Evolutionary conservation across 2,329 filamentous ascomycete species (phyloP), one percentile per base, ranked within the genome.

Genomic region (Fusarium nisikadoi): DNA sequence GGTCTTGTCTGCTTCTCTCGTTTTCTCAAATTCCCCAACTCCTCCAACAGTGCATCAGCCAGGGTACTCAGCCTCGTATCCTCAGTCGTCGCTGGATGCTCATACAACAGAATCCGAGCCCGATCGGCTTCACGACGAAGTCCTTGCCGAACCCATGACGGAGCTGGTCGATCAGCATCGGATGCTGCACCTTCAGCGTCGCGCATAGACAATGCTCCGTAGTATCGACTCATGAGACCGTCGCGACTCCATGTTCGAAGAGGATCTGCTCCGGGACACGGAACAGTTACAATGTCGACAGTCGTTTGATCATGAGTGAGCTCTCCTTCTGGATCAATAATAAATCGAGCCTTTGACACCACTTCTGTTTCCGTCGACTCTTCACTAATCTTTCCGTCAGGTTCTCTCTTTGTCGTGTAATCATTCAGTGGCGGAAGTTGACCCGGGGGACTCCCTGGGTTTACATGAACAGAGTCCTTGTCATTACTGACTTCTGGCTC

Each of bases 221-320:
- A 86, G 70, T 86, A 87, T 31, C 82, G 83, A 5, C 85, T 82
- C 42, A 83, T 81, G 2, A 87, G 81, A 3, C 83, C 85, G 54
- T 87, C 85, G 19, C 85, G 82, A 36, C 81, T 85, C 87, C 87
- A 89, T 27, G 86, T 88, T 29, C 85, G 82, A n/a, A 87, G 77
- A 3, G 86, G 81, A 42, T 88, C 84, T 0, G 84, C 86, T 1
- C 86, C 87, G 1, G 87, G 84, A 67, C 87, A 89, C 0, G 87
- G 86, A 10, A 89, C 84, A 10, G 86, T 83, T 42, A 89, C 81
- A 46, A 89, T 80, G 60, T 89, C 87, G 50, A 88, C 86, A 7
- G 80, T 83, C 2, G 87, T 89, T 72, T 88, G 83, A 64, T 89
- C 87, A 71, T 88, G 78, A 6, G 81, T 83, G 38, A 78, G 70